A percentile compares a stretch with the other conserved stretches of the same genome.
Conservation (phyloP, 257 asterid genomes). For the Jasminum sambac region DNA sequence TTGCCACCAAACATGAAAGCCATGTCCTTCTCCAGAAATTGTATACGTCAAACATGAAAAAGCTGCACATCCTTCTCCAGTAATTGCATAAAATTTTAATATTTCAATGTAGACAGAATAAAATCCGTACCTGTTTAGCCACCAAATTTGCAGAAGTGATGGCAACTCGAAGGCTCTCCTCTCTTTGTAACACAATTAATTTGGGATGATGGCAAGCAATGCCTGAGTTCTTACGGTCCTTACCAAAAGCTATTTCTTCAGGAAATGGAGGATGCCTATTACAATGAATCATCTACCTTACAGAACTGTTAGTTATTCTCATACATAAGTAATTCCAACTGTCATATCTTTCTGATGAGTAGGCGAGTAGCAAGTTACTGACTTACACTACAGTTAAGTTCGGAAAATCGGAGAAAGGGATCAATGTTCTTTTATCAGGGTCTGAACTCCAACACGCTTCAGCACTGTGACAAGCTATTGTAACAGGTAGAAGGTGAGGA, state of each 20-base stretch:
- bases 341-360: slow-evolving; percentile 3
- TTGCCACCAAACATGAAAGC: neutral
- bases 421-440: slow-evolving; percentile 60
- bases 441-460: slow-evolving; percentile 79
- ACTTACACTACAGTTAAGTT: slow-evolving; percentile 74
- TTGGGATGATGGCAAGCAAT: slow-evolving; percentile 95
- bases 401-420: slow-evolving; percentile 70
- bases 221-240: slow-evolving; percentile 73
- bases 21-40: slow-evolving; percentile 20
- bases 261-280: slow-evolving; percentile 87
- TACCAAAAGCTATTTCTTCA: slow-evolving; percentile 85
- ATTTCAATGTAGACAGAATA: slow-evolving; percentile 18
- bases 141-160: slow-evolving; percentile 90
- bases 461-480: slow-evolving; percentile 81
- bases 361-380: slow-evolving; percentile 15
- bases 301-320: slow-evolving; percentile 13
- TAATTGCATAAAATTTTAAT: slow-evolving; percentile 19
- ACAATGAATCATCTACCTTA: slow-evolving; percentile 32
- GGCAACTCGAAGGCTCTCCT: slow-evolving; percentile 70
- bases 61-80: slow-evolving; percentile 6
- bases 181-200: slow-evolving; percentile 76
- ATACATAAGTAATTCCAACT: slow-evolving; percentile 24
- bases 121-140: slow-evolving; percentile 64
- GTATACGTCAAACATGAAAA: slow-evolving; percentile 1
- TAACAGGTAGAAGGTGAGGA: slow-evolving; percentile 67